These are phyloP conservation scores for Boletus huronensis DNA, from an alignment of 768 basidiomycete species.

Conservation along the genomic window DNA sequence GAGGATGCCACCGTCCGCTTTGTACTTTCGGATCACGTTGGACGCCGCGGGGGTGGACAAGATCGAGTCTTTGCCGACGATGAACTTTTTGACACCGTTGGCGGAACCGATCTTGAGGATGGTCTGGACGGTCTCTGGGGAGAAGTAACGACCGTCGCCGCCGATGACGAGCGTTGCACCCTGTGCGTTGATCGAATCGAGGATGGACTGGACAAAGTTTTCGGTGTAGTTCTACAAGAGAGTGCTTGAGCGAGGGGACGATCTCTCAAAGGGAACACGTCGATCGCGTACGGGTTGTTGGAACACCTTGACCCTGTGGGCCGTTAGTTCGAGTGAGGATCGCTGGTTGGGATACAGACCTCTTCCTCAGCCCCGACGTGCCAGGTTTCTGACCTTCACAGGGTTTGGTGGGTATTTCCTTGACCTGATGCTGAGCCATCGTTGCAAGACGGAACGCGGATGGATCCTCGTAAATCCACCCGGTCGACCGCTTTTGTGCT, in stretches of 20 bases:
- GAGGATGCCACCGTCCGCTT: slow-evolving; percentile 94
- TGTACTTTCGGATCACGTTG: slow-evolving; percentile 92
- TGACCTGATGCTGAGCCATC: slow-evolving; percentile 48
- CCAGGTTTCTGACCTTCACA: slow-evolving; percentile 96
- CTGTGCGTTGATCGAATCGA: slow-evolving; percentile 80
- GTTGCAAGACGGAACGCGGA: slow-evolving; percentile 4
- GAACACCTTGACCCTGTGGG: slow-evolving; percentile 89
- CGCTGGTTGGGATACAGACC: slow-evolving; percentile 42
- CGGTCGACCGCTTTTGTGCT: slow-evolving; percentile 15
- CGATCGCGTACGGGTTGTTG: slow-evolving; percentile 76
- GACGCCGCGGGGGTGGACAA: slow-evolving; percentile 97
- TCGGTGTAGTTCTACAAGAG: slow-evolving; percentile 90
- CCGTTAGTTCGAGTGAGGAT: slow-evolving; percentile 22
- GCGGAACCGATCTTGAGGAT: slow-evolving; percentile 94
- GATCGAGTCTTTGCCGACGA: slow-evolving; percentile 88
- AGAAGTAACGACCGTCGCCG: slow-evolving; percentile 95
- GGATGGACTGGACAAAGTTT: slow-evolving; percentile 95
- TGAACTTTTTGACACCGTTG: slow-evolving; percentile 88
- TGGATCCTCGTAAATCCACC: background rate
- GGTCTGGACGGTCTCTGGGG: slow-evolving; percentile 79
- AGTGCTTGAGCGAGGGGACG: no score
- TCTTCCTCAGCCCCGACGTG: slow-evolving; percentile 95
- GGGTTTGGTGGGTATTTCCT: slow-evolving; percentile 77
- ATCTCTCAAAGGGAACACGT: slow-evolving; percentile 4
- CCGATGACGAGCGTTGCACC: slow-evolving; percentile 90